Conservation (phyloP, 75 land plant species). For the Cryptomeria japonica region DNA sequence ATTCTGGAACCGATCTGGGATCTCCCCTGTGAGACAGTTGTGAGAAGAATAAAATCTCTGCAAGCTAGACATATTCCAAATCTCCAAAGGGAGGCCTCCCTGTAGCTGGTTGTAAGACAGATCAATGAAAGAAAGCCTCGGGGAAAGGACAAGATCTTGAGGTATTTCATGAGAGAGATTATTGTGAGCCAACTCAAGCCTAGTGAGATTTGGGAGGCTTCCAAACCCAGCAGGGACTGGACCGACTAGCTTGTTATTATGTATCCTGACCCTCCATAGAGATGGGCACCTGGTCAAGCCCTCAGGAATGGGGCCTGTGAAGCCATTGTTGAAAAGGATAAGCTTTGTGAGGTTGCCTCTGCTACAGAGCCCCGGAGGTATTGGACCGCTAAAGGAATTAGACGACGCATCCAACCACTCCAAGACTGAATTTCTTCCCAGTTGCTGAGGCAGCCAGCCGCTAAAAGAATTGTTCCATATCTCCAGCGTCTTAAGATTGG, state of each 20-base stretch:
- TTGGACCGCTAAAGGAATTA: constrained; percentile 62
- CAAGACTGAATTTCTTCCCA: constrained; percentile 50
- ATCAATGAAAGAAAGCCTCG: constrained; percentile 64
- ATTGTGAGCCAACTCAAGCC: constrained; percentile 67
- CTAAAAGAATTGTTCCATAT: constrained; percentile 74
- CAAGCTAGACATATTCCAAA: constrained; percentile 57
- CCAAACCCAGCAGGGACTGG: constrained; percentile 67
- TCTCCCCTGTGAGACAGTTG: constrained; percentile 46
- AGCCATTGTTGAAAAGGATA: constrained; percentile 72
- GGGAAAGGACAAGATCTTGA: constrained; percentile 38
- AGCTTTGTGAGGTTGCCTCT: constrained; percentile 66
- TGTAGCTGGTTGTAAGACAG: constrained; percentile 58
- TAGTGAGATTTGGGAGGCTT: constrained; percentile 49
- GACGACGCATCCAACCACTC: constrained; percentile 73
- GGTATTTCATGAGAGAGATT: constrained; percentile 52
- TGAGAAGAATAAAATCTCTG: constrained; percentile 49
- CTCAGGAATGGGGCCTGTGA: constrained; percentile 61
- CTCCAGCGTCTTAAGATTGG: constrained; percentile 62
- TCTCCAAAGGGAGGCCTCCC: constrained; percentile 47
- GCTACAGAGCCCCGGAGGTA: constrained; percentile 60
- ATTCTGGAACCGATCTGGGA: constrained; percentile 34
- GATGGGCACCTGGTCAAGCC: constrained; percentile 52
- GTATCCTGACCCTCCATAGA: constrained; percentile 64
- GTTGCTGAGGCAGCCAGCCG: constrained; percentile 56
- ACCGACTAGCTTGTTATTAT: constrained; percentile 68